phyloP scores from a whole-genome alignment of 2,329 filamentous ascomycete species.

The Penicillium olsonii region DNA sequence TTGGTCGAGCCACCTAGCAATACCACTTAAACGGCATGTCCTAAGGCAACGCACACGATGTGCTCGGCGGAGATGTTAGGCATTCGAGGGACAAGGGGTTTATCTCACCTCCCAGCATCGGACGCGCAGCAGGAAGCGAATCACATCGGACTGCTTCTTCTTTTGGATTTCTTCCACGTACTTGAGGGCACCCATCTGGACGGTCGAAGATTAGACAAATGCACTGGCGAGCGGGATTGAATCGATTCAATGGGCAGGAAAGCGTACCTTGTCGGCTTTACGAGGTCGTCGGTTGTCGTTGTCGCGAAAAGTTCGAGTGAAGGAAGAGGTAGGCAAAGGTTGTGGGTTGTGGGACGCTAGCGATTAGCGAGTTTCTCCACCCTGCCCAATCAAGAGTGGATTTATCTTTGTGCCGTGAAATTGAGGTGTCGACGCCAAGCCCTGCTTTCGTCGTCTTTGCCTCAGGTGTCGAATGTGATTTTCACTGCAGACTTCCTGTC shows the following conservation, averaged over 20 bases:
- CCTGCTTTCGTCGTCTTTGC: neutral
- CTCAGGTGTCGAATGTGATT: neutral
- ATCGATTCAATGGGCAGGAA: conserved; percentile 1
- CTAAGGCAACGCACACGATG: conserved; percentile 38
- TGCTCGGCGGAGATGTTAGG: conserved; percentile 41
- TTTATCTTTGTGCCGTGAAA: conserved; percentile 12
- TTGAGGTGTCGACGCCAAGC: neutral
- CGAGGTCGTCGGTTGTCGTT: conserved; percentile 46
- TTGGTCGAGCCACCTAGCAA: conserved; percentile 36
- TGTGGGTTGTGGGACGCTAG: conserved; percentile 47
- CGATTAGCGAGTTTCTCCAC: conserved; percentile 35
- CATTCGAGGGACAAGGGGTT: conserved; percentile 36
- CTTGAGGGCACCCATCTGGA: conserved; percentile 98
- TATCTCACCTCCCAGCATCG: conserved; percentile 94
- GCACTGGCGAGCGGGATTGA: conserved; percentile 2
- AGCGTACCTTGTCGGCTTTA: conserved; percentile 49
- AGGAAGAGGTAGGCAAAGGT: conserved; percentile 31
- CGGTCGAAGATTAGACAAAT: conserved; percentile 21
- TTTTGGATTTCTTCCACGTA: conserved; percentile 99
- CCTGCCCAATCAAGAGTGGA: conserved; percentile 24
- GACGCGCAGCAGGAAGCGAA: conserved; percentile 99
- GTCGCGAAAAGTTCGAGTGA: conserved; percentile 41
- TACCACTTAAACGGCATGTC: conserved; percentile 31
- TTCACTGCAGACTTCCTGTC: too few relatives aligned
- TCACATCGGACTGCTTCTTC: conserved; percentile 99